Base-by-base conservation (phyloP, 352 stramenopile species). In the Phytophthora aleatoria region DNA sequence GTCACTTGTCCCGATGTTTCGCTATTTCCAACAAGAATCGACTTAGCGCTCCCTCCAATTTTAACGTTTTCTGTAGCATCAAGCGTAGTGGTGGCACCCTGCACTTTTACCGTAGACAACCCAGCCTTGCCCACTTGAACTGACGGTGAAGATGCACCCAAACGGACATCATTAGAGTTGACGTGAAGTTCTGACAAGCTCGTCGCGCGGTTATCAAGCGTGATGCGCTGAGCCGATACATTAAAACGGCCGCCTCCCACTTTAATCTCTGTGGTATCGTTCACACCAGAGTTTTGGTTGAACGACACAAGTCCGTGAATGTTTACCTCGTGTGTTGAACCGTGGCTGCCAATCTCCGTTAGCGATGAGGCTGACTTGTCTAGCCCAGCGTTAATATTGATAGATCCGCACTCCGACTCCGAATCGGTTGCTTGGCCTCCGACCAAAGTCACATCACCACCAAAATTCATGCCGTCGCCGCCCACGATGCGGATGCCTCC, bases 281-380 rank as follows among this genome's bases (percentile, higher is more conserved):
- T 74, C 7, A 69, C 60, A 9, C 71, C 64, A 26, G 53, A 44
- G 20, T 81, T 75, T 13, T 59, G 54, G 42, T 92, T 94, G 42
- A 94, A 75, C 0, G 71, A 63, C 5, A 94, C 70, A 16, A 81
- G 41, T 0, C 83, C 83, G 27, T 90, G 70, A 39, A 92, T 51
- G 2, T 74, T 74, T 5, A 92, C 81, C n/a, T 67, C 27, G 41
- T 92, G 83, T 0, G 63, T 73, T 15, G 55, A 47, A 30, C 80
- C 75, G 24, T 87, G 71, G 3, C 76, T 83, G 33, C 83, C 83
- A 35, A 92, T 90, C 50, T 85, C 78, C 0, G 81, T 92, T 26
- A 73, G 31, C 5, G 83, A 92, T n/a, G 57, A 60, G 1, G 58
- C 72, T 2, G 68, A 51, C 6, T 70, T 53, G 1, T 83, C 68